phyloP scores from a whole-genome alignment of 495 filamentous ascomycete genomes.

The Letharia columbiana region DNA sequence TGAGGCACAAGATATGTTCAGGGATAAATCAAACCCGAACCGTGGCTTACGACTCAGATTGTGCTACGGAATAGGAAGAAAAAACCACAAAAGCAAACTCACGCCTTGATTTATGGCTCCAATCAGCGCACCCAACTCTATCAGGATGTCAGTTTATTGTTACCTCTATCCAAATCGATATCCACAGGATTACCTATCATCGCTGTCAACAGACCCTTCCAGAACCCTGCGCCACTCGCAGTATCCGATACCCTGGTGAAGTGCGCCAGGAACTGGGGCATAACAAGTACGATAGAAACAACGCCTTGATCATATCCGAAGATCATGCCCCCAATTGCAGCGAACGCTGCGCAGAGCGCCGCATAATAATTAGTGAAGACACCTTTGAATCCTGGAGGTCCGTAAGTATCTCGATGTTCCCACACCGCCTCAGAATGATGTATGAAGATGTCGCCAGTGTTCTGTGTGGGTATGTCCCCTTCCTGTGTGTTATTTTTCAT shows the following conservation, averaged over 20 bases:
- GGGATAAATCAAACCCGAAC: not conserved
- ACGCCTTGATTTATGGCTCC: constrained; percentile 47
- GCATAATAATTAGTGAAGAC: constrained; percentile 45
- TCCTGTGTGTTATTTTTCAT: not conserved
- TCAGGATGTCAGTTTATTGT: too few relatives aligned
- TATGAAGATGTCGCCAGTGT: constrained; percentile 24
- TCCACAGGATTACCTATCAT: constrained; percentile 31
- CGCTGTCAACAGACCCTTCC: constrained; percentile 52
- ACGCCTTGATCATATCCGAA: constrained; percentile 54
- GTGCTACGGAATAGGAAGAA: too few relatives aligned
- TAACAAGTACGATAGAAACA: constrained; percentile 48
- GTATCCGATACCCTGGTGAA: constrained; percentile 40
- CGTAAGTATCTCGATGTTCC: constrained; percentile 37
- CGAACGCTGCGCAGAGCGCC: constrained; percentile 44
- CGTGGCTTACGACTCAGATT: not conserved
- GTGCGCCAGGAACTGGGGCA: constrained; percentile 47
- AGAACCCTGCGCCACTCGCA: constrained; percentile 43
- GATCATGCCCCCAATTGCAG: constrained; percentile 46
- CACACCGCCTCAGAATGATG: constrained; percentile 39
- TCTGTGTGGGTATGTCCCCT: not conserved
- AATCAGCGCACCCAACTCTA: constrained; percentile 48
- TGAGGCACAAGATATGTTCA: not conserved
- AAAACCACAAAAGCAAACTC: not conserved
- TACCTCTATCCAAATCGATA: too few relatives aligned
- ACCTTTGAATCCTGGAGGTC: constrained; percentile 39